These are phyloP conservation scores for Quercus agrifolia DNA, from an alignment of 306 rosid genomes.

Conservation along the genomic window DNA sequence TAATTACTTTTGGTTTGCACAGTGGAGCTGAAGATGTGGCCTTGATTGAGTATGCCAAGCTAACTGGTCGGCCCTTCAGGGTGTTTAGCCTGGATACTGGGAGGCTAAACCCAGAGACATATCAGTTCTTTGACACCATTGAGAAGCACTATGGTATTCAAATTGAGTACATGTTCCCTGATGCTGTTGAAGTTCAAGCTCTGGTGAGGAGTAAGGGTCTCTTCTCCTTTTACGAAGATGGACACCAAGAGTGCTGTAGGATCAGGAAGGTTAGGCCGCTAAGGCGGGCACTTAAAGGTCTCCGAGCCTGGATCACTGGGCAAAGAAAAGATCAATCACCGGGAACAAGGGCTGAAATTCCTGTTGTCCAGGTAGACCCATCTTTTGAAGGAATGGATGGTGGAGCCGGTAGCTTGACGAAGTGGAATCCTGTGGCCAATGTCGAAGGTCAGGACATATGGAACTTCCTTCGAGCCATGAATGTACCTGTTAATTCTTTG, in stretches of 20 bases:
- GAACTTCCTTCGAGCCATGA: conserved; percentile 76
- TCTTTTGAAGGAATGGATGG: conserved; percentile 84
- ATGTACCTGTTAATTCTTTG: conserved; percentile 84
- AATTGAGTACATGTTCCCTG: conserved; percentile 93
- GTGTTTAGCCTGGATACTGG: conserved; percentile 94
- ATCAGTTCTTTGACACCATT: conserved; percentile 59
- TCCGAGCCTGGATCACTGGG: conserved; percentile 91
- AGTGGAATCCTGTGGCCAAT: conserved; percentile 96
- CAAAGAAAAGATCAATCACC: conserved; percentile 95
- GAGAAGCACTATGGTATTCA: conserved; percentile 81
- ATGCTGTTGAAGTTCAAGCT: conserved; percentile 90
- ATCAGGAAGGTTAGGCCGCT: conserved; percentile 85
- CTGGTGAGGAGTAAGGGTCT: conserved; percentile 84
- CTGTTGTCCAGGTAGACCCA: conserved; percentile 85
- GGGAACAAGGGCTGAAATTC: conserved; percentile 78
- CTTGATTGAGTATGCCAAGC: conserved; percentile 83
- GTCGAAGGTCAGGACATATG: conserved; percentile 62
- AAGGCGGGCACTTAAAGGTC: conserved; percentile 87
- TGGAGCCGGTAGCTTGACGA: conserved; percentile 75
- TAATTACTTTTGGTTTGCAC: conserved; percentile 19
- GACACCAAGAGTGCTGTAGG: conserved; percentile 98
- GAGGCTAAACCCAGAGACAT: conserved; percentile 89
- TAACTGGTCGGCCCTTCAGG: conserved; percentile 83
- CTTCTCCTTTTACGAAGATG: conserved; percentile 97
- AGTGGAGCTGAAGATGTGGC: conserved; percentile 99